Percentiles rank a stretch among this genome's conserved stretches.
phyloP scores from a whole-genome alignment of 306 rosid genomes.

The Alnus rubra region DNA sequence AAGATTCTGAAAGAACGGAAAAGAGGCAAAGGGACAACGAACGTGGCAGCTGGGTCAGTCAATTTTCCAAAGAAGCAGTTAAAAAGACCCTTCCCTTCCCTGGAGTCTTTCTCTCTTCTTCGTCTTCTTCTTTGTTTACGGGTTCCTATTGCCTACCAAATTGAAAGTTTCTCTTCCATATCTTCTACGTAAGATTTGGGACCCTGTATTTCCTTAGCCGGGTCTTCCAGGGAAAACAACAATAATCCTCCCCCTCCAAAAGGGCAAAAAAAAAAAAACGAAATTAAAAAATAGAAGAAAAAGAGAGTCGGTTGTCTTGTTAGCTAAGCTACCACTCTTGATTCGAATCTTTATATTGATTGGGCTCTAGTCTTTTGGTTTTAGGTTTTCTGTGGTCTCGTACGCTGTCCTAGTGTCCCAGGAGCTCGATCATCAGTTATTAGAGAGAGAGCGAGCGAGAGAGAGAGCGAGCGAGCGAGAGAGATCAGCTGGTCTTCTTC shows the following conservation, averaged over 20 bases:
- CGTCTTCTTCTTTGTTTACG: no score
- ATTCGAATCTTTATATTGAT: not conserved
- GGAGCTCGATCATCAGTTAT: not conserved
- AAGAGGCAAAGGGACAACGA: not conserved
- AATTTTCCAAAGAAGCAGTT: not conserved
- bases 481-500: not conserved
- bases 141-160: not conserved
- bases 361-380: not conserved
- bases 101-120: not conserved
- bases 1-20: slow-evolving; percentile 3
- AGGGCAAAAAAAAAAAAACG: not conserved
- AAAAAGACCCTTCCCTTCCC: not conserved
- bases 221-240: not conserved
- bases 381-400: not conserved
- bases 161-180: not conserved
- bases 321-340: slow-evolving; percentile 17
- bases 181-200: not conserved
- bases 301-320: slow-evolving; percentile 18
- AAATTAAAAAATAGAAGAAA: no score
- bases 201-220: not conserved
- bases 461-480: not conserved
- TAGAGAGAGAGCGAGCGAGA: not conserved
- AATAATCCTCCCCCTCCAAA: not conserved
- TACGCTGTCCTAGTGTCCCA: not conserved
- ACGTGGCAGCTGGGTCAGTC: not conserved